These are phyloP conservation scores for Quercus wislizeni DNA, from an alignment of 306 rosid species.

Conservation along the genomic window DNA sequence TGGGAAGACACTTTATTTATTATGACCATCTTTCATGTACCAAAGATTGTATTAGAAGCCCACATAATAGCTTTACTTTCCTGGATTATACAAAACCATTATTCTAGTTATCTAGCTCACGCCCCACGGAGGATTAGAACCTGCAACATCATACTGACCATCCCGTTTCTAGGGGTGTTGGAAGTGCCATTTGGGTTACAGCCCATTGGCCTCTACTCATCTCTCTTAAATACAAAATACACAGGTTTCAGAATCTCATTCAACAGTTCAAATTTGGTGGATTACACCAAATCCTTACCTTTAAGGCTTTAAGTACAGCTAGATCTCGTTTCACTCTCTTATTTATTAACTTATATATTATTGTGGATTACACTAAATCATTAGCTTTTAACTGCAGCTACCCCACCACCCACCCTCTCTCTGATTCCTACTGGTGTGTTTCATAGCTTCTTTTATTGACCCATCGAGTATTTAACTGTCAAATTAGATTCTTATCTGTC, in stretches of 20 bases:
- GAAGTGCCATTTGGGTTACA: too few species aligned
- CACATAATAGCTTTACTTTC: too few species aligned
- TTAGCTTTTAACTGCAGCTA: background rate
- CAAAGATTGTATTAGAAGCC: too few species aligned
- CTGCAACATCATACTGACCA: too few species aligned
- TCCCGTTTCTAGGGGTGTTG: too few species aligned
- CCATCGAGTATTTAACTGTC: background rate
- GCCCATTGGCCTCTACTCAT: too few species aligned
- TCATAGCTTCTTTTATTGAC: background rate
- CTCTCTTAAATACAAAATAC: background rate
- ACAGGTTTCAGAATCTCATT: background rate
- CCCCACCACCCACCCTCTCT: conserved; percentile 1
- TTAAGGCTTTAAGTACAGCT: conserved; percentile 10
- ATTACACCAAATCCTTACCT: background rate
- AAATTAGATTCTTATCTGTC: background rate
- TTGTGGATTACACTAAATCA: conserved; percentile 1
- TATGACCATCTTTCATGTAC: too few species aligned
- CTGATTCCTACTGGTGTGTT: background rate
- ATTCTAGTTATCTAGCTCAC: too few species aligned
- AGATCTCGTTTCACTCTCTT: conserved; percentile 20
- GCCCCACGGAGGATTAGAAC: too few species aligned
- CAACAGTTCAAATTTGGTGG: background rate
- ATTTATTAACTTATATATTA: background rate
- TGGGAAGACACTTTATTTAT: too few species aligned
- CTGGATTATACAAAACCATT: too few species aligned